Base-by-base conservation (phyloP, 805 yeast genomes). In the Saturnispora kantuleensis region DNA sequence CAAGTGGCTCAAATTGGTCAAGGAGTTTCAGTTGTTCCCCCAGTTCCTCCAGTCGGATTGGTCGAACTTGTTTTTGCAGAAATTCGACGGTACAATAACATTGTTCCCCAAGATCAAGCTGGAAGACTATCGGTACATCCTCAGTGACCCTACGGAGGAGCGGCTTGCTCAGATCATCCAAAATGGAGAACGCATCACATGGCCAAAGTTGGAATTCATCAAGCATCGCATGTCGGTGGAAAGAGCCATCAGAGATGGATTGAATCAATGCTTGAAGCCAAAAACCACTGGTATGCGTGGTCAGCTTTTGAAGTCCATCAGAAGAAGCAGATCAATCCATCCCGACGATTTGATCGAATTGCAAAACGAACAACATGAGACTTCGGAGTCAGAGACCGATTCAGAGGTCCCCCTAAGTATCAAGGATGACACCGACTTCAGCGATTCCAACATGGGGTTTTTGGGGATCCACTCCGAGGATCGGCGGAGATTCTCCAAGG, bases 41-140 rank as follows among this genome's bases (percentile, higher is more conserved):
- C 73, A 74, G 48, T 58, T 82, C 36, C 61, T 79, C 66, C 81
- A 81, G 52, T 86, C 79, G 58, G 93, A 84, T 60, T 84, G 90
- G 90, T 80, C 85, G 51, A 78, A 75, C 54, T 71, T 84, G 13
- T 84, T 84, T 72, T 63, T 84, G 28, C 94, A 84, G 63, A 66
- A 72, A 47, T 84, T 84, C 56, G 74, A 80, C 38, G 94, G 94
- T 1, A 71, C 84, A 0, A 78, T 84, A 10, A 84, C 93, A 0
- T 68, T 84, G 16, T 84, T 86, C 79, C 93, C 93, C 2, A 73
- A 79, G 51, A 73, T 79, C 50, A 65, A 65, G 31, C 57, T 81
- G 10, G 59, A 58, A 31, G 93, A 84, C 56, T 77, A 81, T 50
- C 69, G 68, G 64, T 70, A 78, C 54, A 77, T 84, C 38, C 63